These are phyloP conservation scores for Solanum hybrid DNA, from an alignment of 305 asterid genomes.

Conservation along the genomic window DNA sequence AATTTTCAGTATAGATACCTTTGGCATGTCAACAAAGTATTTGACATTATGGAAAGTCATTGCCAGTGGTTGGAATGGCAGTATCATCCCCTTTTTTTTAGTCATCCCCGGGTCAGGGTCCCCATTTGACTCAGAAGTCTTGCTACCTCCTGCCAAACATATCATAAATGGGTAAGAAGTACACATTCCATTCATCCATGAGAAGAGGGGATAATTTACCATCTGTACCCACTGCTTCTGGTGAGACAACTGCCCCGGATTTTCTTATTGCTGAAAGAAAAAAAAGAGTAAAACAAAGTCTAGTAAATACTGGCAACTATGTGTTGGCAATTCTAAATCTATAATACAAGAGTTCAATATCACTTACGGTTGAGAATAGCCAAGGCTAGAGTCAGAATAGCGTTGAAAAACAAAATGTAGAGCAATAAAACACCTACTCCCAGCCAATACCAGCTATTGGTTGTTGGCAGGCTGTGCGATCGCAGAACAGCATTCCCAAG, in stretches of 20 bases:
- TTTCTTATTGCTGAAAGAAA: conserved; percentile 44
- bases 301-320: neutral
- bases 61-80: conserved; percentile 76
- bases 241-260: conserved; percentile 45
- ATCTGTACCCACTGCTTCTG: conserved; percentile 22
- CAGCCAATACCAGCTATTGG: conserved; percentile 70
- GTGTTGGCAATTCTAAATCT: neutral
- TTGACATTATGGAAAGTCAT: conserved; percentile 78
- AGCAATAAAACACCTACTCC: conserved; percentile 61
- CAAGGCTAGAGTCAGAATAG: conserved; percentile 53
- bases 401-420: conserved; percentile 60
- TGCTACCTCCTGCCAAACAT: conserved; percentile 26
- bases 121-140: conserved; percentile 8
- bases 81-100: conserved; percentile 72
- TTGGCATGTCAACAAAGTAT: conserved; percentile 88
- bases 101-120: conserved; percentile 9
- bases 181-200: conserved; percentile 7
- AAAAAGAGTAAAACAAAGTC: conserved; percentile 5
- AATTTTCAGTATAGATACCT: conserved; percentile 33
- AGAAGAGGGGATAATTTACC: conserved; percentile 21
- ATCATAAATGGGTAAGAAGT: neutral
- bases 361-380: conserved; percentile 66
- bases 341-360: neutral
- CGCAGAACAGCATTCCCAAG: conserved; percentile 47
- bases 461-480: conserved; percentile 54